Evolutionary conservation across 345 rosid species (phyloP).

Genomic region (Citrus trifoliata): DNA sequence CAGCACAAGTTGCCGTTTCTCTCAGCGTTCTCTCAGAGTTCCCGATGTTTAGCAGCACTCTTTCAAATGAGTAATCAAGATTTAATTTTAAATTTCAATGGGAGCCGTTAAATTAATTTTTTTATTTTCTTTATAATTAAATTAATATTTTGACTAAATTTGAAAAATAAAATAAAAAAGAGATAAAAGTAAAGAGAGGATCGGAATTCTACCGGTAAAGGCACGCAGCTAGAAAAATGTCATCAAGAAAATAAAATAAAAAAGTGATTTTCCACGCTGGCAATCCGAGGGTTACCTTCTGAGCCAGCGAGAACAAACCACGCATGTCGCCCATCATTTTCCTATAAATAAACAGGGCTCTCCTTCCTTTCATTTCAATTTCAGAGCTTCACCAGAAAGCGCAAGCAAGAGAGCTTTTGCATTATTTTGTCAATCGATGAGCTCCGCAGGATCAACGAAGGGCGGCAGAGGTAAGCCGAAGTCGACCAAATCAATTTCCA

Average conservation of each 20-base stretch:
- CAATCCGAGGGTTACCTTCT: not conserved
- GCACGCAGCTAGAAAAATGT: not conserved
- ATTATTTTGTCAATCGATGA: constrained; percentile 10
- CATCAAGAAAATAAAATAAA: not conserved
- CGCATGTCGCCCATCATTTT: too few relatives aligned
- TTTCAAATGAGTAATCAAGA: too few relatives aligned
- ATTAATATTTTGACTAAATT: too few relatives aligned
- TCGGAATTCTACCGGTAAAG: too few relatives aligned
- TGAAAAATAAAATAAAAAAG: too few relatives aligned
- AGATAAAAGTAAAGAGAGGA: too few relatives aligned
- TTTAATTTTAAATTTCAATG: too few relatives aligned
- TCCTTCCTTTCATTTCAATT: not conserved
- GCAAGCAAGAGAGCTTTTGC: not conserved
- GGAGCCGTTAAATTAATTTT: too few relatives aligned
- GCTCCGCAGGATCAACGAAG: constrained; percentile 32
- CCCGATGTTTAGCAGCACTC: too few relatives aligned
- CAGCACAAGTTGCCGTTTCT: too few relatives aligned
- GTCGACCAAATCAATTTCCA: constrained; percentile 55
- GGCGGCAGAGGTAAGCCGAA: constrained; percentile 52
- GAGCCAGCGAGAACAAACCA: not conserved
- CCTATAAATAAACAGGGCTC: not conserved
- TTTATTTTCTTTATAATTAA: too few relatives aligned
- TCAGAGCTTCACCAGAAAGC: not conserved
- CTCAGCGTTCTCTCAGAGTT: too few relatives aligned
- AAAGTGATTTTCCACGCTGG: not conserved